These are phyloP conservation scores for Lepiota venenata DNA, from an alignment of 768 basidiomycete genomes.

Conservation along the genomic window DNA sequence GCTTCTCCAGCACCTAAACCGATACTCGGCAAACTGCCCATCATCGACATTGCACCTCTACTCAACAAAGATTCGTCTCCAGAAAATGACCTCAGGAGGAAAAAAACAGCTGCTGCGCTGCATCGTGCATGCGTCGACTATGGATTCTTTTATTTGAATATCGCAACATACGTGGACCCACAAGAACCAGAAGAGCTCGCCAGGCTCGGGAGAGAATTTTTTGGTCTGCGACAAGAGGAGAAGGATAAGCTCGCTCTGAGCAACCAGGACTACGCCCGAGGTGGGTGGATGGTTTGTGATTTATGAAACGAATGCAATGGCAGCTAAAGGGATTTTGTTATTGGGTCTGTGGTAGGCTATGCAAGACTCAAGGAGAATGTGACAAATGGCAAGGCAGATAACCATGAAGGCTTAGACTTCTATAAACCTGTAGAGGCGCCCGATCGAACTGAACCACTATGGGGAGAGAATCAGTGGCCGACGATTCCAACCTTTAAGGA, in stretches of 20 bases:
- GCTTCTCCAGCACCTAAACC: background rate
- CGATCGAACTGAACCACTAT: slow-evolving; percentile 66
- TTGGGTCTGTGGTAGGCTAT: slow-evolving; percentile 53
- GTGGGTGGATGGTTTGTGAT: slow-evolving; percentile 31
- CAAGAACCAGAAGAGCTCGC: slow-evolving; percentile 65
- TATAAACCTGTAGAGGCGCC: slow-evolving; percentile 71
- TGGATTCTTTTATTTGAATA: slow-evolving; percentile 88
- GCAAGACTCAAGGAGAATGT: slow-evolving; percentile 80
- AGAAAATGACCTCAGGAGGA: slow-evolving; percentile 32
- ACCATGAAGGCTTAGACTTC: slow-evolving; percentile 83
- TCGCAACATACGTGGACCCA: slow-evolving; percentile 53
- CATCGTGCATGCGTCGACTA: slow-evolving; percentile 74
- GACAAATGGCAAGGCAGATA: slow-evolving; percentile 80
- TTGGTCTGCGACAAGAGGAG: slow-evolving; percentile 64
- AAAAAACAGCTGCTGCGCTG: slow-evolving; percentile 49
- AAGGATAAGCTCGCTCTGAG: slow-evolving; percentile 72
- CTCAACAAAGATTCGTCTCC: slow-evolving; percentile 30
- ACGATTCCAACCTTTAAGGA: slow-evolving; percentile 50
- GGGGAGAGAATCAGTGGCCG: slow-evolving; percentile 92
- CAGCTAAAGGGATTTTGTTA: background rate
- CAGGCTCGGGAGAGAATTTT: slow-evolving; percentile 68
- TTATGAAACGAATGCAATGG: background rate
- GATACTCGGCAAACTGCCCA: slow-evolving; percentile 44
- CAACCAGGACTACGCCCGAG: slow-evolving; percentile 73
- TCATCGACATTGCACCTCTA: slow-evolving; percentile 73